phyloP scores from a whole-genome alignment of 306 rosid species.

The Corylus americana region DNA sequence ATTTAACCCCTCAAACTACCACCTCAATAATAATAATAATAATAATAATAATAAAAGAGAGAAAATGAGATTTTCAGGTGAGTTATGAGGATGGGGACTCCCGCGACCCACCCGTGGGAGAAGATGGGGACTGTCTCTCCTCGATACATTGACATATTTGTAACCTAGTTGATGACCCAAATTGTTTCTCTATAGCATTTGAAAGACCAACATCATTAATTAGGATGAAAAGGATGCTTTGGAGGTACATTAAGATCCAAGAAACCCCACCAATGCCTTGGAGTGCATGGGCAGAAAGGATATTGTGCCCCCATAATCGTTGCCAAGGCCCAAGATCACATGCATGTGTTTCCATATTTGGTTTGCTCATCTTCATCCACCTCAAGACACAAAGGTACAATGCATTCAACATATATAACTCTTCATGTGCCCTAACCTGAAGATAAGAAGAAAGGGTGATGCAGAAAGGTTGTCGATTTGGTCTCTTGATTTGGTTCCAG shows the following conservation, averaged over 20 bases:
- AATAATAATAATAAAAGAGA: too few relatives aligned
- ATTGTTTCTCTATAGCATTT: not conserved
- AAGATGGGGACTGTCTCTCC: too few relatives aligned
- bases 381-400: conserved; percentile 41
- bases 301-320: conserved; percentile 46
- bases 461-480: conserved; percentile 40
- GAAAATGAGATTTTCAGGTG: too few relatives aligned
- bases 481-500: conserved; percentile 42
- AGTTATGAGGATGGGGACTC: too few relatives aligned
- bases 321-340: conserved; percentile 45
- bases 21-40: too few relatives aligned
- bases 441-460: conserved; percentile 26
- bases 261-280: conserved; percentile 45
- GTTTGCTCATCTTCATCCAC: conserved; percentile 45
- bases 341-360: conserved; percentile 50
- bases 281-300: conserved; percentile 24
- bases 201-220: conserved; percentile 42
- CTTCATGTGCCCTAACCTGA: conserved; percentile 42
- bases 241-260: conserved; percentile 37
- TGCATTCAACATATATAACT: conserved; percentile 33
- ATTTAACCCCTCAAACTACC: too few relatives aligned
- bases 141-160: not conserved
- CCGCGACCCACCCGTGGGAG: too few relatives aligned
- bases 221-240: conserved; percentile 42
- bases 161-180: conserved; percentile 7